These are phyloP conservation scores for Backusella tuberculispora DNA, from an alignment of 192 early-diverging fungal species.

Conservation along the genomic window DNA sequence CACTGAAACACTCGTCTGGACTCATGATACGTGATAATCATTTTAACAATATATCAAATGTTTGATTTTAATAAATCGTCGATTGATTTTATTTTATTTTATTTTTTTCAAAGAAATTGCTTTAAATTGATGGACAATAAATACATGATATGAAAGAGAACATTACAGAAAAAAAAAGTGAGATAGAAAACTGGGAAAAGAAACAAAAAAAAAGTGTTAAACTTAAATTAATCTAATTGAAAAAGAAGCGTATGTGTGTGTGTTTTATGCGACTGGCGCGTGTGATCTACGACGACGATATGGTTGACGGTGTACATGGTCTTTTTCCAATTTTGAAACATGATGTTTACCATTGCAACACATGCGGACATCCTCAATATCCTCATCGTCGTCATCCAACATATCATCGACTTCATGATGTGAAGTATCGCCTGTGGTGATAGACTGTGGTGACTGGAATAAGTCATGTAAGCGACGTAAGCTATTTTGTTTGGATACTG, in stretches of 20 bases:
- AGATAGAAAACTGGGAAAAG: background rate
- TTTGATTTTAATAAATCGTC: background rate
- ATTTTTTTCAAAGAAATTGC: background rate
- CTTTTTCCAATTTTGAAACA: conserved; percentile 39
- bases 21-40: too few relatives aligned
- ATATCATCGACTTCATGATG: background rate
- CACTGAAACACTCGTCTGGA: too few relatives aligned
- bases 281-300: conserved; percentile 18
- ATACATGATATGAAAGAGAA: background rate
- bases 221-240: background rate
- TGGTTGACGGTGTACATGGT: conserved; percentile 26
- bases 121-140: background rate
- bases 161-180: background rate
- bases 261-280: background rate
- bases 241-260: background rate
- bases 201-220: background rate
- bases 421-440: background rate
- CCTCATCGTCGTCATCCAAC: conserved; percentile 33
- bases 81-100: background rate
- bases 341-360: conserved; percentile 50
- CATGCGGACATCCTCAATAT: conserved; percentile 42
- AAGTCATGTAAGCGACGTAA: conserved; percentile 10
- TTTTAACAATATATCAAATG: too few relatives aligned
- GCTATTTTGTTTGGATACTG: background rate
- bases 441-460: background rate